A percentile compares a stretch with the other conserved stretches of the same genome.
Conservation (phyloP, 805 yeast species). For the Wickerhamomyces queroliae region DNA sequence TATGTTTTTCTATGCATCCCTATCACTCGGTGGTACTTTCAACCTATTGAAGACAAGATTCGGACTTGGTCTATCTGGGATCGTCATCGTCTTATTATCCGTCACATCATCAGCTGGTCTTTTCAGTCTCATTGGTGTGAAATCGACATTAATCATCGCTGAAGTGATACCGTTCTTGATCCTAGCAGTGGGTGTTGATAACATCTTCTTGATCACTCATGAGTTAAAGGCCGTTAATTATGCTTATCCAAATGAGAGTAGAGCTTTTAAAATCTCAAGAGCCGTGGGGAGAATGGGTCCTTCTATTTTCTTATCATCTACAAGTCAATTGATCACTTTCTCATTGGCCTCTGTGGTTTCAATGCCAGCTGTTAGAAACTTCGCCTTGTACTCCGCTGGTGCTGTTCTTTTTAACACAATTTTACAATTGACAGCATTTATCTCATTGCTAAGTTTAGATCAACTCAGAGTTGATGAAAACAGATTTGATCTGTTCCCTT, state of each 20-base stretch:
- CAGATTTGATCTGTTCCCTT: conserved; percentile 59
- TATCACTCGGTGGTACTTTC: conserved; percentile 62
- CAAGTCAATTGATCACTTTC: conserved; percentile 77
- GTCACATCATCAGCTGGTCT: conserved; percentile 81
- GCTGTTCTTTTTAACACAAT: conserved; percentile 74
- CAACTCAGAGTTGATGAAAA: conserved; percentile 54
- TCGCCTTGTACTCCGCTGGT: conserved; percentile 86
- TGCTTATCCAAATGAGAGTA: conserved; percentile 37
- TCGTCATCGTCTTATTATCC: conserved; percentile 72
- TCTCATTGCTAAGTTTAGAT: conserved; percentile 65
- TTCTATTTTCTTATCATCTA: conserved; percentile 70
- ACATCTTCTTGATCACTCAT: conserved; percentile 80
- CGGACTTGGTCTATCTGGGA: conserved; percentile 78
- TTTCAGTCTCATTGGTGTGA: conserved; percentile 68
- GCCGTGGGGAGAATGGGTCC: conserved; percentile 81
- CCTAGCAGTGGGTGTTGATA: conserved; percentile 94
- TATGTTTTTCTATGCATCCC: conserved; percentile 85
- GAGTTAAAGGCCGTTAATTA: conserved; percentile 57
- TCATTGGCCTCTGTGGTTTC: conserved; percentile 71
- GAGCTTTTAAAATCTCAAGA: conserved; percentile 54
- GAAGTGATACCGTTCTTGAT: conserved; percentile 94
- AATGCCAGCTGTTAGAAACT: conserved; percentile 96
- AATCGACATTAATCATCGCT: conserved; percentile 87
- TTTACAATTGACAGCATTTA: conserved; percentile 77
- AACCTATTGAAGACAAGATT: conserved; percentile 50